Evolutionary conservation across 2,329 filamentous ascomycete species (phyloP).

Genomic region (Lasiodiplodia hormozganensis): DNA sequence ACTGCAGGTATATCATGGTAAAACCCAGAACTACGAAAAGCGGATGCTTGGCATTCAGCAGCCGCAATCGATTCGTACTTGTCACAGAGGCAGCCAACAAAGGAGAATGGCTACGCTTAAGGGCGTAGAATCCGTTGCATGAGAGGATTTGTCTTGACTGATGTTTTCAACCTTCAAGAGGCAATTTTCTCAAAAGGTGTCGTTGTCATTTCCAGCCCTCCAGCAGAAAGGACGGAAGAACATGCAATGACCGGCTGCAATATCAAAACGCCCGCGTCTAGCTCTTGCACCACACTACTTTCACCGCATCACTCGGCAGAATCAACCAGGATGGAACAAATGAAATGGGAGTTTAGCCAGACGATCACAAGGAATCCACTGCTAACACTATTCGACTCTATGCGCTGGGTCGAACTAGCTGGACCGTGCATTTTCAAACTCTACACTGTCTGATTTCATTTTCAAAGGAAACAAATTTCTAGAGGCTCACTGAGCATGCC

Average conservation of each 20-base stretch:
- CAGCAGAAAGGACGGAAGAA: neutral
- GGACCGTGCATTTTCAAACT: neutral
- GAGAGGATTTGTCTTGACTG: neutral
- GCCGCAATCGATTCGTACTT: neutral
- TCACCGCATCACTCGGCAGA: neutral
- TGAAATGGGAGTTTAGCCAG: neutral
- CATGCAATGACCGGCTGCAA: neutral
- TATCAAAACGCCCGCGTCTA: neutral
- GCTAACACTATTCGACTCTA: neutral
- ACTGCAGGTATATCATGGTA: neutral
- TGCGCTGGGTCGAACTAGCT: neutral
- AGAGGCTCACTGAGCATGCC: neutral
- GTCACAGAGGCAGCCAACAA: neutral
- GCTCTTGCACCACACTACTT: neutral
- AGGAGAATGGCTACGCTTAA: neutral
- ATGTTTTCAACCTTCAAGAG: neutral
- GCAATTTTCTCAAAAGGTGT: neutral
- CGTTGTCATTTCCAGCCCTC: neutral
- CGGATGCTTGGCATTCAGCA: neutral
- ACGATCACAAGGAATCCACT: neutral
- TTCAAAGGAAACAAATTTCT: neutral
- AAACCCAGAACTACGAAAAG: neutral
- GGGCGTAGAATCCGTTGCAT: neutral
- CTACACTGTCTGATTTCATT: neutral
- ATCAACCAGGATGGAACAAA: neutral